Conservation (phyloP, 2,329 filamentous ascomycete genomes). For the Cercospora berteroae region DNA sequence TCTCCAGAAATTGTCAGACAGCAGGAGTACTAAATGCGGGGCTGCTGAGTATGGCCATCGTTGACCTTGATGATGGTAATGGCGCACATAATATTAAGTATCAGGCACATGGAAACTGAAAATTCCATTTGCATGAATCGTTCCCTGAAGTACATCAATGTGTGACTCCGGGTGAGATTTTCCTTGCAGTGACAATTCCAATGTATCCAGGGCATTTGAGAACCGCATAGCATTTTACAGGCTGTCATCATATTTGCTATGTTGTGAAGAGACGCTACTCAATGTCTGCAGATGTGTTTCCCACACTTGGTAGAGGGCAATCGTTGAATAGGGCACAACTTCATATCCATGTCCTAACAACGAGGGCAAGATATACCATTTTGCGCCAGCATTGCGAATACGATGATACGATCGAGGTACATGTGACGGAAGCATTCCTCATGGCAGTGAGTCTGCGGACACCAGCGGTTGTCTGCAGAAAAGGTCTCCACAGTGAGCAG, state of each 20-base stretch:
- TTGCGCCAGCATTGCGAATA: not conserved
- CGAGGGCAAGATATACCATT: not conserved
- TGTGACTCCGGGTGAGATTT: no score
- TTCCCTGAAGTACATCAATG: no score
- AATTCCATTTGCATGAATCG: no score
- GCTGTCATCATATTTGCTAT: no score
- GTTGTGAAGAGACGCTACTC: not conserved
- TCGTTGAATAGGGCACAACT: not conserved
- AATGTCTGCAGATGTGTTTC: not conserved
- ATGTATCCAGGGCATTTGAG: no score
- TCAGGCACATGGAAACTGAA: no score
- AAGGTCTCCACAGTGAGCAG: not conserved
- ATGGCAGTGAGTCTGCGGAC: not conserved
- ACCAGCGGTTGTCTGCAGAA: not conserved
- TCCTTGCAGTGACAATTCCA: no score
- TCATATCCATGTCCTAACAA: not conserved
- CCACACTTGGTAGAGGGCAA: not conserved
- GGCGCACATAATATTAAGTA: no score
- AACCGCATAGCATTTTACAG: no score
- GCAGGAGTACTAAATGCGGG: constrained; percentile 9
- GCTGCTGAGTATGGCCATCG: not conserved
- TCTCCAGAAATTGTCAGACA: constrained; percentile 47
- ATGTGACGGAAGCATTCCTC: not conserved
- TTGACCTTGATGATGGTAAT: no score
- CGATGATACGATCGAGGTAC: not conserved